A percentile compares a stretch with the other conserved stretches of the same genome.
phyloP scores from a whole-genome alignment of 345 rosid species.

The Rhizophora apiculata region DNA sequence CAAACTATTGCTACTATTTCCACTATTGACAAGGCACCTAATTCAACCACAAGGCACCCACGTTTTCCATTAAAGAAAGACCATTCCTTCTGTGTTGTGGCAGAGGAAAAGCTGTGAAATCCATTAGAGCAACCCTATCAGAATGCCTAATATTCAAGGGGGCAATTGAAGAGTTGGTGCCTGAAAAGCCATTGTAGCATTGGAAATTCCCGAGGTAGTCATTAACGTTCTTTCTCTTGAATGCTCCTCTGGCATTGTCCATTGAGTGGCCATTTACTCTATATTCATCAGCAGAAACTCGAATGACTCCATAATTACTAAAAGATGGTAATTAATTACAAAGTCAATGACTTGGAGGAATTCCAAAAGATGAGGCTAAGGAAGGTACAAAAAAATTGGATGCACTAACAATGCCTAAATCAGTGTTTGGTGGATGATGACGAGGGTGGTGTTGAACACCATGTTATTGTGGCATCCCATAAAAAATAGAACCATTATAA shows the following conservation, averaged over 20 bases:
- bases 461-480: slow-evolving; percentile 46
- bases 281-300: slow-evolving; percentile 51
- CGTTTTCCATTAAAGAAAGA: neutral
- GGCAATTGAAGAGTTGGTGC: slow-evolving; percentile 37
- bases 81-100: slow-evolving; percentile 44
- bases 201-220: slow-evolving; percentile 47
- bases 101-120: slow-evolving; percentile 35
- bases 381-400: slow-evolving; percentile 50
- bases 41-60: no score
- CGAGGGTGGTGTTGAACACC: slow-evolving; percentile 42
- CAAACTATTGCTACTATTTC: no score
- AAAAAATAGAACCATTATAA: slow-evolving; percentile 43
- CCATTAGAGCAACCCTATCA: slow-evolving; percentile 39
- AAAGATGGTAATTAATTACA: slow-evolving; percentile 43
- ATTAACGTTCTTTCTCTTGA: slow-evolving; percentile 67
- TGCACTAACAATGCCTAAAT: slow-evolving; percentile 44
- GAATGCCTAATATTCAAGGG: slow-evolving; percentile 47
- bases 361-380: slow-evolving; percentile 27
- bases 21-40: no score
- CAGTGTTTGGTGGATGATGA: slow-evolving; percentile 46
- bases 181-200: slow-evolving; percentile 43
- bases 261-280: slow-evolving; percentile 45
- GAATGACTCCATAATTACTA: slow-evolving; percentile 41
- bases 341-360: slow-evolving; percentile 44
- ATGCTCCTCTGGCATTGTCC: slow-evolving; percentile 53